Conservation (phyloP, 78 protist genomes). For the Acrasis kona region DNA sequence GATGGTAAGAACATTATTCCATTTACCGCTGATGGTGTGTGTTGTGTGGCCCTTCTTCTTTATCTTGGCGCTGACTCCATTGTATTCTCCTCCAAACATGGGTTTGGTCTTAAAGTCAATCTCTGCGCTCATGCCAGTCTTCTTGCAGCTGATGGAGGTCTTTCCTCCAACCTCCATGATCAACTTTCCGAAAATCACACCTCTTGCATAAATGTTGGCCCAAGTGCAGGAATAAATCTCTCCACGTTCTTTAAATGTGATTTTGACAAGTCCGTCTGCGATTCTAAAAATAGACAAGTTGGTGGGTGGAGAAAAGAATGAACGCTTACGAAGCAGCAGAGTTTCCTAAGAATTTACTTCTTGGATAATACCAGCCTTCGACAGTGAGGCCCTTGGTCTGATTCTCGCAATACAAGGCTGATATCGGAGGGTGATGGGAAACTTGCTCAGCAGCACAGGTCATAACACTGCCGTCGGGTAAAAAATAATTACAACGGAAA, state of each 20-base stretch:
- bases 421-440: conserved; percentile 90
- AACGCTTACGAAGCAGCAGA: conserved; percentile 47
- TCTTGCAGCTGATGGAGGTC: conserved; percentile 34
- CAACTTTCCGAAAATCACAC: conserved; percentile 52
- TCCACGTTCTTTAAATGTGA: conserved; percentile 14
- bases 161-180: conserved; percentile 32
- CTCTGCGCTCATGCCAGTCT: conserved; percentile 29
- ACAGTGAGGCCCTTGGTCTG: conserved; percentile 42
- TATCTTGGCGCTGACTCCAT: conserved; percentile 48
- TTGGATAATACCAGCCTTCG: conserved; percentile 39
- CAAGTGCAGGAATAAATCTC: conserved; percentile 58
- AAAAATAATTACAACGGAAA: conserved; percentile 56
- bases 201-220: conserved; percentile 55
- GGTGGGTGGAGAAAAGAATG: no score
- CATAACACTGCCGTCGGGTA: neutral
- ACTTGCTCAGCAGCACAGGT: conserved; percentile 61
- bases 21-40: conserved; percentile 26
- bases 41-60: conserved; percentile 11
- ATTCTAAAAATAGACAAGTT: no score
- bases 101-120: conserved; percentile 68
- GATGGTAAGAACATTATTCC: conserved; percentile 24
- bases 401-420: conserved; percentile 62
- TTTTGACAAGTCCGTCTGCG: conserved; percentile 42
- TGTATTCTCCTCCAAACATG: conserved; percentile 62
- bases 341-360: conserved; percentile 66